Conservation (phyloP, 768 basidiomycete genomes). For the Leccinum fibrillosum region DNA sequence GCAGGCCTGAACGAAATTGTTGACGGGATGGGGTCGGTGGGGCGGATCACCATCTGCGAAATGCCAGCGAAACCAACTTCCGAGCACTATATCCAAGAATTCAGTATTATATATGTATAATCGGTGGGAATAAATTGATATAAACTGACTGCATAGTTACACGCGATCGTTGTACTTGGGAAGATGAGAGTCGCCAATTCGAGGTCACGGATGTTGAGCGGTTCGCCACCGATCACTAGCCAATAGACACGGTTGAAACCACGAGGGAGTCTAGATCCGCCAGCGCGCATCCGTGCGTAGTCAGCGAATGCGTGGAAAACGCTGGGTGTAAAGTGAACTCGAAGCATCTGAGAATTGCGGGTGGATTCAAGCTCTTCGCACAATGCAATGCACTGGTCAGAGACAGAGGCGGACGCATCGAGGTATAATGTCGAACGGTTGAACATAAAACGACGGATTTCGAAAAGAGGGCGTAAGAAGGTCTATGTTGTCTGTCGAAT, state of each 20-base stretch:
- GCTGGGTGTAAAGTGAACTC: slow-evolving; percentile 15
- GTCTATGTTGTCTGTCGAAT: slow-evolving; percentile 4
- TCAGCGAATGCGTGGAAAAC: slow-evolving; percentile 16
- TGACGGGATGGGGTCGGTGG: slow-evolving; percentile 13
- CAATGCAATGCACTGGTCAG: slow-evolving; percentile 8
- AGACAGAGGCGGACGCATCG: slow-evolving; percentile 8
- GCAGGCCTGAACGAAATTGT: slow-evolving; percentile 10
- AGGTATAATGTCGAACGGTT: slow-evolving; percentile 13
- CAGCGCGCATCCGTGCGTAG: slow-evolving; percentile 7
- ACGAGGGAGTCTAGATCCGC: slow-evolving; percentile 11
- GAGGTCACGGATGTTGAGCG: slow-evolving; percentile 7
- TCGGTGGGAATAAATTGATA: neutral
- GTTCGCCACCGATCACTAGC: slow-evolving; percentile 16
- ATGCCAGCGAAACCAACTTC: slow-evolving; percentile 16
- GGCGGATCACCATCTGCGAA: slow-evolving; percentile 12
- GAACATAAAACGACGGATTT: slow-evolving; percentile 19
- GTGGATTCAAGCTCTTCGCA: slow-evolving; percentile 12
- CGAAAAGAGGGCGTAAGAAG: slow-evolving; percentile 15
- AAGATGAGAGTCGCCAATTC: slow-evolving; percentile 12
- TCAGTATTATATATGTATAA: neutral
- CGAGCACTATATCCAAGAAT: slow-evolving; percentile 5
- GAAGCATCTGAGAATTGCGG: slow-evolving; percentile 12
- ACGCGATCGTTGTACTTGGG: slow-evolving; percentile 11
- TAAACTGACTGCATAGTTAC: slow-evolving; percentile 14
- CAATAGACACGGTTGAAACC: slow-evolving; percentile 17